Conservation (phyloP, 208 protist genomes). For the Phytomonas francai region DNA sequence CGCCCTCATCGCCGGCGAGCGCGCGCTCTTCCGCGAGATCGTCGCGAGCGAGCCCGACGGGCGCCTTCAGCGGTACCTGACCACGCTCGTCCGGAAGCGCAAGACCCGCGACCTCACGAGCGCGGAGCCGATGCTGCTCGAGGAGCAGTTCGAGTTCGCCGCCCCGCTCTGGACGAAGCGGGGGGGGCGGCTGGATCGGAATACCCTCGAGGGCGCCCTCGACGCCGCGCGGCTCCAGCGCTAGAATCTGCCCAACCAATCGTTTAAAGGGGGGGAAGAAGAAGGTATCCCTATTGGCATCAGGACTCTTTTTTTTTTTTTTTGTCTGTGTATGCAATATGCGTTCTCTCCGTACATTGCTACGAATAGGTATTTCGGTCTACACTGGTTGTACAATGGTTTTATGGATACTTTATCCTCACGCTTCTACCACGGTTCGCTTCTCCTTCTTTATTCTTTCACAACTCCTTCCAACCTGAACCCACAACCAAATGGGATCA, state of each 20-base stretch:
- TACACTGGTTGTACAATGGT: too few species aligned
- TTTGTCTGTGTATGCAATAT: neutral
- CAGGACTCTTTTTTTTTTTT: slow-evolving; percentile 2
- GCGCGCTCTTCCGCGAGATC: slow-evolving; percentile 75
- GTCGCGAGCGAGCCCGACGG: slow-evolving; percentile 80
- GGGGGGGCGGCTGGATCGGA: slow-evolving; percentile 78
- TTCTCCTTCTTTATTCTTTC: too few species aligned
- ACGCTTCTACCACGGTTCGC: too few species aligned
- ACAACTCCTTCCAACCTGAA: too few species aligned
- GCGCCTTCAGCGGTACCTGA: slow-evolving; percentile 87
- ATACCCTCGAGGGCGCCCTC: slow-evolving; percentile 79
- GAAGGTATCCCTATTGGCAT: neutral
- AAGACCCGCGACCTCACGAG: slow-evolving; percentile 83
- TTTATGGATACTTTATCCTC: too few species aligned
- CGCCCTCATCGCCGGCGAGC: slow-evolving; percentile 76
- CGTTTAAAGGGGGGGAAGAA: too few species aligned
- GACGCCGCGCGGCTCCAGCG: slow-evolving; percentile 35
- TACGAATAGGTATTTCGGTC: too few species aligned
- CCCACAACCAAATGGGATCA: too few species aligned
- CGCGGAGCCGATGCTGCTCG: slow-evolving; percentile 69
- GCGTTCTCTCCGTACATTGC: too few species aligned
- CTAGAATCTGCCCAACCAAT: neutral
- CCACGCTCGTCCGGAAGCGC: slow-evolving; percentile 76
- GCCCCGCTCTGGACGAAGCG: slow-evolving; percentile 84
- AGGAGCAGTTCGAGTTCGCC: slow-evolving; percentile 87